Percentiles rank a stretch among this genome's conserved stretches.
phyloP scores from a whole-genome alignment of 2,329 filamentous ascomycete species.

The Emmonsiellopsis sp. region DNA sequence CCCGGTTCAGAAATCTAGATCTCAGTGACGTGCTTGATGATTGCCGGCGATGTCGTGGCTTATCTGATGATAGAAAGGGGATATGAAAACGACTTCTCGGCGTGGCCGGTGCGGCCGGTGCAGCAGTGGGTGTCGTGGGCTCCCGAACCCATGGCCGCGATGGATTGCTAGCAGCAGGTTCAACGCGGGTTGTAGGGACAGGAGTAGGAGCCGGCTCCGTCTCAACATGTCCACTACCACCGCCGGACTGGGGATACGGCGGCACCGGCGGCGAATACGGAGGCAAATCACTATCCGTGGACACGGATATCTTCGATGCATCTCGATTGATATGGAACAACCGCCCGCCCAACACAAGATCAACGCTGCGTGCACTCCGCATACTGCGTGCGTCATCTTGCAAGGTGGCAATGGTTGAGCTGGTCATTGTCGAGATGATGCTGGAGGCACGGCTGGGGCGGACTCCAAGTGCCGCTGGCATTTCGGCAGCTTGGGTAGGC shows the following conservation, averaged over 20 bases:
- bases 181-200: neutral
- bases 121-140: neutral
- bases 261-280: constrained; percentile 12
- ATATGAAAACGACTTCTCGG: constrained; percentile 2
- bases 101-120: neutral
- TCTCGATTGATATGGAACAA: constrained; percentile 24
- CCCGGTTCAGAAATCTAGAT: neutral
- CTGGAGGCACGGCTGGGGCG: constrained; percentile 22
- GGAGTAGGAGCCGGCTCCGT: no score
- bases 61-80: neutral
- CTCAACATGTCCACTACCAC: no score
- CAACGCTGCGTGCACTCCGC: constrained; percentile 19
- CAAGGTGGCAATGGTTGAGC: constrained; percentile 20
- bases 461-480: neutral
- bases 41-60: neutral
- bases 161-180: neutral
- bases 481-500: neutral
- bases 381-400: constrained; percentile 16
- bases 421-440: constrained; percentile 22
- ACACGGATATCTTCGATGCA: constrained; percentile 19
- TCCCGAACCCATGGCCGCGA: neutral
- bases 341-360: constrained; percentile 20
- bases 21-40: neutral
- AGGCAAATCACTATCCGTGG: constrained; percentile 11
- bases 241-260: neutral